These are phyloP conservation scores for Parachlorella kessleri DNA, from an alignment of 139 green algal genomes.

Conservation along the genomic window DNA sequence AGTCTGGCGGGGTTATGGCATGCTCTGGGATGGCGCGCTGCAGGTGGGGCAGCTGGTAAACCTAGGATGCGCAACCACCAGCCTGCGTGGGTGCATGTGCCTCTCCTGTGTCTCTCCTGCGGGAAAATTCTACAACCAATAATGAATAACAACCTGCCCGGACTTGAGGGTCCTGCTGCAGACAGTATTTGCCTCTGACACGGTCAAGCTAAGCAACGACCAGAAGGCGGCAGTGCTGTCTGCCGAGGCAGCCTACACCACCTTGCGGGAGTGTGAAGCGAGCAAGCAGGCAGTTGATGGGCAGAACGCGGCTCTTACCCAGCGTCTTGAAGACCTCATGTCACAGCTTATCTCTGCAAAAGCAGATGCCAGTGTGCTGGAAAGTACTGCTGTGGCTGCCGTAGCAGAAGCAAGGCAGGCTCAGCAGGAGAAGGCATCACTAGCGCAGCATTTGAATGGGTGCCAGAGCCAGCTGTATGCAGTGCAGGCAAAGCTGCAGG, in stretches of 20 bases:
- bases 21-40: conserved; percentile 22
- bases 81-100: background rate
- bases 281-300: background rate
- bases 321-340: background rate
- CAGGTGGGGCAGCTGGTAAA: background rate
- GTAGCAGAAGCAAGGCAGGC: background rate
- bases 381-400: background rate
- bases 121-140: too few species aligned
- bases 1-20: conserved; percentile 8
- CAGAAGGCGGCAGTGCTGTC: conserved; percentile 9
- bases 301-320: background rate
- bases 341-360: background rate
- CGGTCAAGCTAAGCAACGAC: conserved; percentile 5
- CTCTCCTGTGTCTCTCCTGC: too few species aligned
- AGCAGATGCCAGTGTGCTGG: background rate
- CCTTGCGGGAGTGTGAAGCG: background rate
- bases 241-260: background rate
- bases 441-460: background rate
- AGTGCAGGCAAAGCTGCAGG: background rate
- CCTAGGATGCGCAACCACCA: background rate
- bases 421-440: background rate
- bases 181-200: conserved; percentile 8
- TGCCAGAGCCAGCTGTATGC: background rate
- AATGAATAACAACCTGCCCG: background rate
- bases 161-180: background rate